Evolutionary conservation across 2,329 filamentous ascomycete genomes (phyloP), one percentile per base, ranked within the genome.

Genomic region (Diplodia intermedia): DNA sequence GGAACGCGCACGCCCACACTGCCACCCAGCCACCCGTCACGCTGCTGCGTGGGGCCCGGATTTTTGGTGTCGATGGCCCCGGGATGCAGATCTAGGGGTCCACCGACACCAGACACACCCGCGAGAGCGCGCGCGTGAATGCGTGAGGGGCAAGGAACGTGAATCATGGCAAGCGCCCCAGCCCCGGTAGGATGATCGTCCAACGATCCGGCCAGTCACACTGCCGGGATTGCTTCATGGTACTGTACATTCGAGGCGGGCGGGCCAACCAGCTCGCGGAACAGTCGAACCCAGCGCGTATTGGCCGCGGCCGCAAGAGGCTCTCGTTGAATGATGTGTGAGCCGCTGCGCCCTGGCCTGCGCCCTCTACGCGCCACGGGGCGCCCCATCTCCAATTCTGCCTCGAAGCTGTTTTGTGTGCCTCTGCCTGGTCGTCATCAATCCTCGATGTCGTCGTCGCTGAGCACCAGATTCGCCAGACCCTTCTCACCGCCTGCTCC

Each of bases 391-490:
- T 29, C 26, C 9, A 4, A 49, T 26, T 50, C 40, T 60, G 38
- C 20, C 36, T 57, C n/a, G 20, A n/a, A 43, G n/a, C 23, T 29
- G 15, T 9, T 49, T 8, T 65, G 12, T n/a, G 18, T 47, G 9
- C 20, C 20, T 53, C 54, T 38, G 52, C 54, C n/a, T 67, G 40
- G 9, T 66, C 33, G 8, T 63, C 50, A 18, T 83, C 43, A 33
- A 47, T 47, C 82, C 69, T 82, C 81, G 68, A 83, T 83, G 73
- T 83, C 82, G 73, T 83, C 82, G 71, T 83, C 82, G 68, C 80
- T 81, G 20, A 83, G 72, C 63, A 83, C 74, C n/a, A 82, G 71
- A 50, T 73, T 74, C 52, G 75, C 77, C 2, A 79, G 74, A 0
- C 72, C 73, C 52, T 72, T 73, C 11, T 76, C 76, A 5, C 47